Base-by-base conservation (phyloP, 352 stramenopile genomes). In the Phytophthora hibernalis region DNA sequence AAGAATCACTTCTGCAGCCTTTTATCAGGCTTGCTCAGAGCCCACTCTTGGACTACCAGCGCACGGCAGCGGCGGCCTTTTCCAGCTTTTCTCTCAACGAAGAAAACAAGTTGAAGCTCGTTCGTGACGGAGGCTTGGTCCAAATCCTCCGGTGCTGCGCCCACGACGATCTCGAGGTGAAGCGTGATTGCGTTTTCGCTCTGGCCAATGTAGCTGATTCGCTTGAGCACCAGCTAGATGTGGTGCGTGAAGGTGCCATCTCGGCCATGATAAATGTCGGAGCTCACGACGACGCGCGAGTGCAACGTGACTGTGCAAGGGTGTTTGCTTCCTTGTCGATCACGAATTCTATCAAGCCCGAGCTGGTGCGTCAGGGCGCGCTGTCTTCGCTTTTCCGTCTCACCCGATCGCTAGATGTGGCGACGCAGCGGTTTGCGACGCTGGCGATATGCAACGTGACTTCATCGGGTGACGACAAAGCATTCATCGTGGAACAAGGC, bases 371-470 rank as follows among this genome's bases (percentile, higher is more conserved):
- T 52, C 85, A 97, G 49, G 74, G 83, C 12, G 85, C 80, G 5
- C 73, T 98, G 13, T 87, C 89, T 50, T 90, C 92, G n/a, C 81
- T 99, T 5, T 98, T 98, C 58, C 88, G 95, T 28, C 85, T 99
- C 40, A 96, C 96, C 9, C 91, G 97, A 31, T 98, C 91, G 33
- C 75, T 98, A 1, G 96, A 99, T 65, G 85, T 89, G 8, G 85
- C 83, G 22, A 98, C 89, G 30, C 96, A 99, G 80, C 90, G 96
- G 7, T 99, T 98, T 76, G 91, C 95, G 20, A 98, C 95, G 2
- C 82, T 99, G 6, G 91, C 95, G 37, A 84, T 99, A 24, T 98
- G 95, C 74, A 99, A 99, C 68, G 70, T 99, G 4, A 79, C 82
- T 55, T 70, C 81, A 30, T 81, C 75, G 11, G 80, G 81, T 13